Conservation (phyloP, 805 yeast genomes). For the Metschnikowia aberdeeniae region DNA sequence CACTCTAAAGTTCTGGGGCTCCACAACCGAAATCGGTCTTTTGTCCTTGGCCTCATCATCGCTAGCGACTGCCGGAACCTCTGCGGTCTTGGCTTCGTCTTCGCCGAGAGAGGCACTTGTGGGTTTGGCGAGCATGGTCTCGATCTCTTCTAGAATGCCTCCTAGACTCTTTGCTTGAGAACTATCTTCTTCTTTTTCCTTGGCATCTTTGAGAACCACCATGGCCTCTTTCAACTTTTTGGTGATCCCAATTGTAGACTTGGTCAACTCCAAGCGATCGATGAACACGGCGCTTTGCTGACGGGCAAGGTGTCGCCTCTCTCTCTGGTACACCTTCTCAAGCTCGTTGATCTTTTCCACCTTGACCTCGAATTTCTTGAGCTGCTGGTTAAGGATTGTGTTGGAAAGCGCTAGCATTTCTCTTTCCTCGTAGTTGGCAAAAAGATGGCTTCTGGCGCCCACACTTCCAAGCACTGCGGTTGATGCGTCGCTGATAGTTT, state of each 20-base stretch:
- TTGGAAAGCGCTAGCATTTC: constrained; percentile 61
- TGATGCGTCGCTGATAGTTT: constrained; percentile 56
- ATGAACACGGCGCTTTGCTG: constrained; percentile 65
- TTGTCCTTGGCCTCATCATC: constrained; percentile 6
- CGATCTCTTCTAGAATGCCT: constrained; percentile 28
- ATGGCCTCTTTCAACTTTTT: constrained; percentile 42
- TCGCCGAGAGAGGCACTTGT: constrained; percentile 22
- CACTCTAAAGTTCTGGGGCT: constrained; percentile 42
- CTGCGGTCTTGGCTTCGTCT: constrained; percentile 8
- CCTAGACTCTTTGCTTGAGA: constrained; percentile 11
- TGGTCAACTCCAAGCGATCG: constrained; percentile 63
- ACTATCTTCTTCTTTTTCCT: constrained; percentile 6
- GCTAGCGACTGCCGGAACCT: constrained; percentile 1
- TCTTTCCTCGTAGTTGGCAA: constrained; percentile 76
- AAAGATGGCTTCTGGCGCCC: constrained; percentile 75
- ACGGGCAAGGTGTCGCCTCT: constrained; percentile 53
- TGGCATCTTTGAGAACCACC: constrained; percentile 10
- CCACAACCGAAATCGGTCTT: constrained; percentile 34
- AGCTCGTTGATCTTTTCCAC: constrained; percentile 53
- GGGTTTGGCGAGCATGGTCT: constrained; percentile 33
- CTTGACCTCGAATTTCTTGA: constrained; percentile 63
- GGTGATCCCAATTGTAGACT: constrained; percentile 49
- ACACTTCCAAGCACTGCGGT: constrained; percentile 68
- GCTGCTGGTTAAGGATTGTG: constrained; percentile 56
- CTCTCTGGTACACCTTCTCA: constrained; percentile 63